A percentile compares a stretch with the other conserved stretches of the same genome.
These are phyloP conservation scores for Hypsizygus marmoreus DNA, from an alignment of 768 basidiomycete genomes.

Conservation along the genomic window DNA sequence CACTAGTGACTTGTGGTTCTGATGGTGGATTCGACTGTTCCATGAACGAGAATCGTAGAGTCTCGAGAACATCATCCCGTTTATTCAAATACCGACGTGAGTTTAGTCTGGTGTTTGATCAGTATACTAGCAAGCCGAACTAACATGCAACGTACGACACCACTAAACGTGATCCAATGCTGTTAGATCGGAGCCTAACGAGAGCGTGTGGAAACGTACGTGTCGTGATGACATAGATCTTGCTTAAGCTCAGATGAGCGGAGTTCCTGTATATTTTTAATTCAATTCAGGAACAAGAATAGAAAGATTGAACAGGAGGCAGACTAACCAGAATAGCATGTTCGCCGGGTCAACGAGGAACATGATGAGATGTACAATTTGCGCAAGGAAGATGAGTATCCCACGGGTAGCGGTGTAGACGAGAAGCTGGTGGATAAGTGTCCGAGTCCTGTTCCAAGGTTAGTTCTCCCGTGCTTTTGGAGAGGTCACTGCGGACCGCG, in stretches of 20 bases:
- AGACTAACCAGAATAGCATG: conserved; percentile 6
- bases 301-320: no score
- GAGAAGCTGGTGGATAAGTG: conserved; percentile 4
- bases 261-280: neutral
- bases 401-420: conserved; percentile 9
- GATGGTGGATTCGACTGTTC: no score
- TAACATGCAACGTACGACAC: no score
- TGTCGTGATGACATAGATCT: conserved; percentile 8
- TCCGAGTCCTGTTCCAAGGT: neutral
- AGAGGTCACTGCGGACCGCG: neutral
- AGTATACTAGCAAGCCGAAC: no score
- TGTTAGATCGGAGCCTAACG: no score
- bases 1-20: no score
- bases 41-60: no score
- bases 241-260: neutral
- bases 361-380: conserved; percentile 11
- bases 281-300: neutral
- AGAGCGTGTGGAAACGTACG: conserved; percentile 1
- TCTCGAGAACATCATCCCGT: no score
- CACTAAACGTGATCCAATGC: no score
- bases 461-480: neutral
- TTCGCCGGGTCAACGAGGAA: conserved; percentile 5
- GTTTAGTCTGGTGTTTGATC: no score
- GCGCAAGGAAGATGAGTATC: conserved; percentile 3
- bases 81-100: no score